Percentiles rank a stretch among this genome's conserved stretches.
These are phyloP conservation scores for Syzygium jambos DNA, from an alignment of 345 rosid species.

Conservation along the genomic window DNA sequence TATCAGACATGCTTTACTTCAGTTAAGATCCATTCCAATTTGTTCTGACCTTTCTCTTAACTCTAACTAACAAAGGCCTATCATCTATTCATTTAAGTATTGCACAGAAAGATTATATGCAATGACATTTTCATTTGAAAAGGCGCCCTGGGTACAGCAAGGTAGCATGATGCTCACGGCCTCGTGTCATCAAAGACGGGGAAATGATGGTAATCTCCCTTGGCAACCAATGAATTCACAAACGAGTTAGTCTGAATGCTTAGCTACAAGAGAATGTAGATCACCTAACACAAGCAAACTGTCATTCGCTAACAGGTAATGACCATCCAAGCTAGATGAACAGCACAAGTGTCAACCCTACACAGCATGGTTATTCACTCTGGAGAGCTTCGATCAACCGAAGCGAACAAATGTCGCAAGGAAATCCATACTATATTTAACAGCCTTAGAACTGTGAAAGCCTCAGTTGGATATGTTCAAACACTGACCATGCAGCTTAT, in stretches of 20 bases:
- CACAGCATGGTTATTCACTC: no score
- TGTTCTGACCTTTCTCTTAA: neutral
- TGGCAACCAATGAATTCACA: neutral
- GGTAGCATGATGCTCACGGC: neutral
- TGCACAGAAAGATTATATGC: neutral
- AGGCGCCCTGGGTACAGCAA: neutral
- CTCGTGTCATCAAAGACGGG: neutral
- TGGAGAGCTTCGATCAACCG: no score
- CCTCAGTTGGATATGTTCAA: neutral
- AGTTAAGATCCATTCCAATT: neutral
- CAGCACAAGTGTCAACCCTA: neutral
- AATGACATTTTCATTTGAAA: neutral
- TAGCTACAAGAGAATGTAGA: neutral
- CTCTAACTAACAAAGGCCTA: neutral
- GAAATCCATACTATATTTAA: neutral
- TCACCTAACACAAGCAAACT: neutral
- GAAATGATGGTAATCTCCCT: neutral
- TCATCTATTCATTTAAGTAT: neutral
- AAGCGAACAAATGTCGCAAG: neutral
- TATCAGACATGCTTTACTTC: neutral
- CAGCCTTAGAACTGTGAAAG: neutral
- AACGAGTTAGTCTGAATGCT: neutral
- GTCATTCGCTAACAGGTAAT: neutral
- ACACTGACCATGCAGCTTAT: neutral
- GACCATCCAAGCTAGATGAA: neutral